Percentiles rank a stretch among this genome's conserved stretches.
These are phyloP conservation scores for Ananas comosus DNA, from an alignment of 176 grass and related monocot species.

Conservation along the genomic window DNA sequence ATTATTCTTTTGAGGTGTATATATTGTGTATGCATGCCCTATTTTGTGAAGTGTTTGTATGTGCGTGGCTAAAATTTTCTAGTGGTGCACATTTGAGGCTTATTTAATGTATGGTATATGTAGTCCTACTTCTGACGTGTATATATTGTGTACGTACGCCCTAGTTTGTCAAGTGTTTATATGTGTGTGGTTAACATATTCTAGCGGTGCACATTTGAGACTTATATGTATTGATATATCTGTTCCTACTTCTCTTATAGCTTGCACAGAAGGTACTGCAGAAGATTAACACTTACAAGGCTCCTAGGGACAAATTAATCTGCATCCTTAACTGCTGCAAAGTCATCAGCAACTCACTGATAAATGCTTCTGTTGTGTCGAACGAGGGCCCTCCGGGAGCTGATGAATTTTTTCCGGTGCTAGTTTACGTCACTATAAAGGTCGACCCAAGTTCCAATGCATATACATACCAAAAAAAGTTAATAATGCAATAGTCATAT, in stretches of 20 bases:
- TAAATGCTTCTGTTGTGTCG: conserved; percentile 73
- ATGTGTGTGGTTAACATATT: not conserved
- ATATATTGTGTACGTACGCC: not conserved
- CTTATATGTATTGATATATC: not conserved
- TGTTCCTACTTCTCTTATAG: conserved; percentile 36
- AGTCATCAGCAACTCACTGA: conserved; percentile 87
- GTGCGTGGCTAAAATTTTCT: not conserved
- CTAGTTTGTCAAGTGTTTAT: not conserved
- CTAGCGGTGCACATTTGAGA: not conserved
- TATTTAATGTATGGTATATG: not conserved
- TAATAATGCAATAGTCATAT: not conserved
- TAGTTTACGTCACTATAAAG: conserved; percentile 97
- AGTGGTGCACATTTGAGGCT: not conserved
- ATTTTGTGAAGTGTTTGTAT: not conserved
- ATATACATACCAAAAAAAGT: conserved; percentile 9
- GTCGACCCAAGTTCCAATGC: conserved; percentile 21
- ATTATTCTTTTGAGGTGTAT: not conserved
- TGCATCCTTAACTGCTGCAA: conserved; percentile 96
- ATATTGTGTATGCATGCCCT: not conserved
- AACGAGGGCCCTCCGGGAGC: conserved; percentile 70
- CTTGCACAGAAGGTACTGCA: conserved; percentile 95
- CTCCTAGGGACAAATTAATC: conserved; percentile 89
- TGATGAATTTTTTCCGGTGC: conserved; percentile 93
- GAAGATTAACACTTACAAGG: conserved; percentile 96
- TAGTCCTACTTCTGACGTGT: conserved; percentile 9